phyloP scores from a whole-genome alignment of 2,329 filamentous ascomycete genomes.

The Gyromitra esculenta region DNA sequence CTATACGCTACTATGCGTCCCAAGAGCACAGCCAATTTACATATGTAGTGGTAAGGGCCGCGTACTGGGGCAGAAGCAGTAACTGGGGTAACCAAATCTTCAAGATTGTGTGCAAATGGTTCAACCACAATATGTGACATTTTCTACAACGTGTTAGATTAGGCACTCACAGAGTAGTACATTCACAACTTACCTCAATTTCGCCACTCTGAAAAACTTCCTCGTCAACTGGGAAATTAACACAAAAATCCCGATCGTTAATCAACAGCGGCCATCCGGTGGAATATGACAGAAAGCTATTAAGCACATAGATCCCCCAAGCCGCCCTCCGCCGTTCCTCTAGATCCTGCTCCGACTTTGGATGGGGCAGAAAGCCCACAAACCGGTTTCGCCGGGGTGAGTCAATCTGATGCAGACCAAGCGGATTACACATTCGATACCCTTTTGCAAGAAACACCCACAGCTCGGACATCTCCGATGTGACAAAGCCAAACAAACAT shows the following conservation, averaged over 20 bases:
- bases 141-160: constrained; percentile 36
- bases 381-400: constrained; percentile 39
- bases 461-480: constrained; percentile 48
- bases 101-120: constrained; percentile 49
- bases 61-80: constrained; percentile 15
- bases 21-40: constrained; percentile 52
- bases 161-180: not conserved
- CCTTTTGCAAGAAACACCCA: constrained; percentile 53
- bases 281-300: constrained; percentile 46
- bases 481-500: constrained; percentile 48
- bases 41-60: constrained; percentile 51
- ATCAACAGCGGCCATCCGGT: constrained; percentile 48
- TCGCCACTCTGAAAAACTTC: constrained; percentile 54
- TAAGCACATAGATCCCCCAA: constrained; percentile 52
- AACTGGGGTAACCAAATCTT: constrained; percentile 38
- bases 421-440: constrained; percentile 53
- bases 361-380: constrained; percentile 42
- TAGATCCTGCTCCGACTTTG: constrained; percentile 52
- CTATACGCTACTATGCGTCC: constrained; percentile 46
- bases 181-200: constrained; percentile 45
- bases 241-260: constrained; percentile 51
- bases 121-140: constrained; percentile 53
- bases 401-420: constrained; percentile 53
- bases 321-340: constrained; percentile 52
- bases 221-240: constrained; percentile 54